phyloP scores from a whole-genome alignment of 805 yeast genomes.

The Zygosaccharomyces kombuchaensis region DNA sequence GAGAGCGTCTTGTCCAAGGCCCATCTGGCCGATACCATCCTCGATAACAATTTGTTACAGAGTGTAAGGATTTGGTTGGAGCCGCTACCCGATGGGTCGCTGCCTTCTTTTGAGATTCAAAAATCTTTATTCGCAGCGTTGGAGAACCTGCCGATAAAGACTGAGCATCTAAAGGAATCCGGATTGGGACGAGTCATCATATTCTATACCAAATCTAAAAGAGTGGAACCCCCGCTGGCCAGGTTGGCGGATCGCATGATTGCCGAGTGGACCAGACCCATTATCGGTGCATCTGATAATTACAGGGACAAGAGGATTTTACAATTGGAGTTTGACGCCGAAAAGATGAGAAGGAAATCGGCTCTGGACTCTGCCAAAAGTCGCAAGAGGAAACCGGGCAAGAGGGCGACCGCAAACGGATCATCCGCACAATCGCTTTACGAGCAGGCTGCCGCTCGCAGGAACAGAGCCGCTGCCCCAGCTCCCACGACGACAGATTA shows the following conservation, averaged over 20 bases:
- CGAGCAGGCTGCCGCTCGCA: slow-evolving; percentile 85
- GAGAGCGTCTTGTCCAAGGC: slow-evolving; percentile 71
- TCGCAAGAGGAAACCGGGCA: slow-evolving; percentile 26
- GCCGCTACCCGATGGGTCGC: slow-evolving; percentile 94
- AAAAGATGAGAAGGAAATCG: slow-evolving; percentile 40
- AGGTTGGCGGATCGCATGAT: slow-evolving; percentile 85
- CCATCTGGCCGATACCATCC: slow-evolving; percentile 81
- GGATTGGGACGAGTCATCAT: slow-evolving; percentile 91
- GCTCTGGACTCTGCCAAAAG: slow-evolving; percentile 32
- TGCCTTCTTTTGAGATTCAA: slow-evolving; percentile 97
- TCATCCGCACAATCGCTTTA: slow-evolving; percentile 57
- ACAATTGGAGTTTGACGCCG: slow-evolving; percentile 63
- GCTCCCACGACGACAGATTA: slow-evolving; percentile 82
- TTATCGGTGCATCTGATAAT: slow-evolving; percentile 91
- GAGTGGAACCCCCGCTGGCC: slow-evolving; percentile 83
- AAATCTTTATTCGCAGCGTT: slow-evolving; percentile 75
- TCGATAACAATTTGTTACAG: slow-evolving; percentile 89
- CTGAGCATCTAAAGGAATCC: slow-evolving; percentile 89
- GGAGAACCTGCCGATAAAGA: slow-evolving; percentile 80
- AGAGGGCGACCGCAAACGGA: slow-evolving; percentile 17
- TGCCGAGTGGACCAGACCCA: slow-evolving; percentile 98
- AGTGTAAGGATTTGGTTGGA: slow-evolving; percentile 96
- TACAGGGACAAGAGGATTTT: slow-evolving; percentile 81
- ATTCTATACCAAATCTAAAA: slow-evolving; percentile 86
- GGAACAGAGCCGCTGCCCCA: slow-evolving; percentile 96